Evolutionary conservation across 176 grass and related monocot genomes (phyloP).

Genomic region (Hsuehochloa calcarea): DNA sequence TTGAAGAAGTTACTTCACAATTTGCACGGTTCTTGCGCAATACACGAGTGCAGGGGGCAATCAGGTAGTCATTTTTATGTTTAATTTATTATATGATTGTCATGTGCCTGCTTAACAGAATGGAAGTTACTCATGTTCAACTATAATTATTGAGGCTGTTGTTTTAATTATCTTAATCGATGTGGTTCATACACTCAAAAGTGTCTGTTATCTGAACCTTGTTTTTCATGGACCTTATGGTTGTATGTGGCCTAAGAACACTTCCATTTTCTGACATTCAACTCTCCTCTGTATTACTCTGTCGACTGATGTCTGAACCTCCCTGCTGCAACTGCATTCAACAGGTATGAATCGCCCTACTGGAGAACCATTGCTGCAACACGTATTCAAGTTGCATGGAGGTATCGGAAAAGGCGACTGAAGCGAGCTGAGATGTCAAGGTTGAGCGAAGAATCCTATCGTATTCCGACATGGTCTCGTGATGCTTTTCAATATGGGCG

Average conservation of each 20-base stretch:
- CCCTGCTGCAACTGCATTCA: neutral
- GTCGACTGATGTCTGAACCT: neutral
- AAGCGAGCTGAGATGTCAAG: constrained; percentile 47
- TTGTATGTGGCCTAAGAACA: neutral
- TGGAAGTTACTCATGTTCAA: neutral
- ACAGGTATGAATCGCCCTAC: constrained; percentile 94
- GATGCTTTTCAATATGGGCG: constrained; percentile 9
- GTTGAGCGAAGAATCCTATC: constrained; percentile 37
- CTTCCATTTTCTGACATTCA: neutral
- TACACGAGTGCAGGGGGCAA: constrained; percentile 74
- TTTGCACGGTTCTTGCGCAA: constrained; percentile 81
- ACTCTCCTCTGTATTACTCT: neutral
- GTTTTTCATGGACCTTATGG: neutral
- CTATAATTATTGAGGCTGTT: neutral
- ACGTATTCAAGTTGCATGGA: constrained; percentile 88
- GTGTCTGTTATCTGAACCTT: neutral
- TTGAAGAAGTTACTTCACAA: constrained; percentile 75
- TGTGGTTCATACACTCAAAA: neutral
- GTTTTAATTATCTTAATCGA: neutral
- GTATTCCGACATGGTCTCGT: neutral
- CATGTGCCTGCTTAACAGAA: neutral
- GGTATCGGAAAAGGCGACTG: constrained; percentile 70
- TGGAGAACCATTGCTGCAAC: constrained; percentile 82
- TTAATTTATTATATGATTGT: neutral
- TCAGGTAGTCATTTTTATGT: constrained; percentile 33